A percentile compares a stretch with the other conserved stretches of the same genome.
These are phyloP conservation scores for Arctostaphylos glauca DNA, from an alignment of 148 eudicot species.

Conservation along the genomic window DNA sequence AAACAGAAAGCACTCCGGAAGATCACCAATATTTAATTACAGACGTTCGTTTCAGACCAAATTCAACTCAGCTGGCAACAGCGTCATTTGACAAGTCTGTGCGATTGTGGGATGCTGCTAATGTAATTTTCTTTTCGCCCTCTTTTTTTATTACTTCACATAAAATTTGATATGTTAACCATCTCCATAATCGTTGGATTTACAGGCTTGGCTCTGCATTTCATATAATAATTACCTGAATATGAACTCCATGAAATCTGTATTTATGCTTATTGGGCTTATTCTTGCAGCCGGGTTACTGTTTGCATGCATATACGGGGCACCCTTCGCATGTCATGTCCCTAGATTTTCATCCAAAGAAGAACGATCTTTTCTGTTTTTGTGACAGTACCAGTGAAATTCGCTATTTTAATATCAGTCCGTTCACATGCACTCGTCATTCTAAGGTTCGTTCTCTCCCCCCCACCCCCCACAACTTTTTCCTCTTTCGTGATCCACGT, in stretches of 20 bases:
- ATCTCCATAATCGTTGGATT: conserved; percentile 9
- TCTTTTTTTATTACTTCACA: not conserved
- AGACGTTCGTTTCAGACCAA: conserved; percentile 82
- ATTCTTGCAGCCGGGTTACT: conserved; percentile 78
- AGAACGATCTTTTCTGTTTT: conserved; percentile 82
- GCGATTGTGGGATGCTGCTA: conserved; percentile 89
- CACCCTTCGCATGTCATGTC: conserved; percentile 78
- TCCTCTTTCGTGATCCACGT: not conserved
- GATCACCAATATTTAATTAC: conserved; percentile 70
- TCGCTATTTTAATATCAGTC: conserved; percentile 70
- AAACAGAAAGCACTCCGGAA: conserved; percentile 73
- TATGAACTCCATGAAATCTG: not conserved
- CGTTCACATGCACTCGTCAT: conserved; percentile 64
- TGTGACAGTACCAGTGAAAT: conserved; percentile 84
- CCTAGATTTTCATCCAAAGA: conserved; percentile 95
- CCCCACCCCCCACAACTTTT: not conserved
- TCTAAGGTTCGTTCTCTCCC: conserved; percentile 55
- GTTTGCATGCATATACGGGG: conserved; percentile 68
- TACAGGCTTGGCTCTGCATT: conserved; percentile 10
- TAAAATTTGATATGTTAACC: not conserved
- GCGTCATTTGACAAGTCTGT: conserved; percentile 88
- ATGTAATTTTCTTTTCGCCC: conserved; percentile 36
- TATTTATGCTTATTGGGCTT: not conserved
- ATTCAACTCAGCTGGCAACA: conserved; percentile 80
- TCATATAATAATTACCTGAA: not conserved